These are phyloP conservation scores for Aspergillus arachidicola DNA, from an alignment of 2,329 filamentous ascomycete genomes.

Conservation along the genomic window DNA sequence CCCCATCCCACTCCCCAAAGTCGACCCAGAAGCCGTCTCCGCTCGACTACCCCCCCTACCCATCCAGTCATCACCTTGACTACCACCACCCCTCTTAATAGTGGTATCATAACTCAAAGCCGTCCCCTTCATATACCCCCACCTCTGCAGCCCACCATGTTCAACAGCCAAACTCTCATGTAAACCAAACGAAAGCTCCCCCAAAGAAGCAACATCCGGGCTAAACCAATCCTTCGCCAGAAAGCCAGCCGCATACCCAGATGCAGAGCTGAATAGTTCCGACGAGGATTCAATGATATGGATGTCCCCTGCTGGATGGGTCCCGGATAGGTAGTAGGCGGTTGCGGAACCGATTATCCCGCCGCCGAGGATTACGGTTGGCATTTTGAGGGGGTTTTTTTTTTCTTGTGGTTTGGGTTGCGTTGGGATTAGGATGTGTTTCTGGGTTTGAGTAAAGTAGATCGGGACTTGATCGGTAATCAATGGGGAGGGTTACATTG, in stretches of 20 bases:
- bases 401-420: too few species aligned
- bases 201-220: constrained; percentile 59
- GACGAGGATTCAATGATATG: constrained; percentile 61
- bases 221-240: constrained; percentile 74
- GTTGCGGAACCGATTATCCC: constrained; percentile 72
- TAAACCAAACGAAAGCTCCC: constrained; percentile 68
- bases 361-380: constrained; percentile 68
- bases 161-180: constrained; percentile 66
- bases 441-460: too few species aligned
- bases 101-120: constrained; percentile 56
- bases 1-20: constrained; percentile 35
- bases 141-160: constrained; percentile 59
- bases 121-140: constrained; percentile 63
- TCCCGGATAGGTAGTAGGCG: constrained; percentile 69
- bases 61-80: constrained; percentile 66
- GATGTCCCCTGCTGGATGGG: constrained; percentile 45
- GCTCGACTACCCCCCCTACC: constrained; percentile 65
- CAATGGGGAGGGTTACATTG: neutral
- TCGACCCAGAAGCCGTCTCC: constrained; percentile 49
- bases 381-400: constrained; percentile 38
- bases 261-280: constrained; percentile 71
- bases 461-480: neutral
- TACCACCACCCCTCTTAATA: constrained; percentile 42
- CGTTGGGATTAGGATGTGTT: neutral
- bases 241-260: constrained; percentile 74